Conservation (phyloP, 2,329 filamentous ascomycete species). For the Mycosphaerella sp. region DNA sequence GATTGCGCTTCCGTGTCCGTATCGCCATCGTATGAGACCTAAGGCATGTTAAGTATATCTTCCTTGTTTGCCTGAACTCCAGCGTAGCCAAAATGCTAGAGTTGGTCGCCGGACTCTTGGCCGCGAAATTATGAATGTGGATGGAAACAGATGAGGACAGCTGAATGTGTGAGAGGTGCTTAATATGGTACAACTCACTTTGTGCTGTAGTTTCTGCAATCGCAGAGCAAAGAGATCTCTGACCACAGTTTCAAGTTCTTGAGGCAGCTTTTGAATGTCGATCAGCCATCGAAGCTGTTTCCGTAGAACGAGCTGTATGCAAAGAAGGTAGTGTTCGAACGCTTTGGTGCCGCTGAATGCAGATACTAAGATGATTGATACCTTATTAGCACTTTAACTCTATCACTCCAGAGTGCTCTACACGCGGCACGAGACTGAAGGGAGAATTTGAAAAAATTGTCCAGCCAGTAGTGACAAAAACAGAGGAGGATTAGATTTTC, state of each 20-base stretch:
- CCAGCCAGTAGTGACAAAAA: too few relatives aligned
- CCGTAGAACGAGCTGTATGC: constrained; percentile 75
- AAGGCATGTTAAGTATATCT: constrained; percentile 3
- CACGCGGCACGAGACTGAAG: background rate
- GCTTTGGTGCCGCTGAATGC: constrained; percentile 59
- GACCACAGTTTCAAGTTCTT: constrained; percentile 59
- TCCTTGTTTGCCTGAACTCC: background rate
- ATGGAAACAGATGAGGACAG: background rate
- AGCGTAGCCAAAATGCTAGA: background rate
- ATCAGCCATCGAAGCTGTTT: constrained; percentile 74
- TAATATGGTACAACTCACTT: constrained; percentile 20
- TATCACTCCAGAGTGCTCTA: background rate
- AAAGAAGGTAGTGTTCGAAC: constrained; percentile 73
- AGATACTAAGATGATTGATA: constrained; percentile 10
- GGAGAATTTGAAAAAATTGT: background rate
- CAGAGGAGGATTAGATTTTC: too few relatives aligned
- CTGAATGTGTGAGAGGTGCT: background rate
- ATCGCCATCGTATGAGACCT: constrained; percentile 26
- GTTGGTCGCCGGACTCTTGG: background rate
- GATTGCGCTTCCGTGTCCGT: constrained; percentile 35
- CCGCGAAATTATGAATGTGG: background rate
- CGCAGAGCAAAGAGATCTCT: constrained; percentile 81
- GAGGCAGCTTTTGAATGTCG: constrained; percentile 57
- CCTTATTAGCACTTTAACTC: background rate
- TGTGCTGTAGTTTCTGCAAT: constrained; percentile 51